Percentiles rank a stretch among this genome's conserved stretches.
These are phyloP conservation scores for Globisporangium mamillatum DNA, from an alignment of 352 stramenopile genomes.

Conservation along the genomic window DNA sequence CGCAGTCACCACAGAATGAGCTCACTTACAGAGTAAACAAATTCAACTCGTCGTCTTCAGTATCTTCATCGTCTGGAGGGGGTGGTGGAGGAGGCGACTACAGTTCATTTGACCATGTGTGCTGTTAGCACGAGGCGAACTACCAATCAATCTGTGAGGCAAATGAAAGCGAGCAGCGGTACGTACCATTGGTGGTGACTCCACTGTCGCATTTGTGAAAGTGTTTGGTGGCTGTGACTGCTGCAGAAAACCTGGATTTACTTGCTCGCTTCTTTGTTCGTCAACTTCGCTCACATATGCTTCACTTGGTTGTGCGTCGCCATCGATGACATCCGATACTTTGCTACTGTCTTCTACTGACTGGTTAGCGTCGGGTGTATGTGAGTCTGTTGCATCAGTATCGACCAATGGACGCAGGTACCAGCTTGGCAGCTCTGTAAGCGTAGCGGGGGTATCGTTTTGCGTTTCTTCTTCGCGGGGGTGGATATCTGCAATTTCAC, in stretches of 20 bases:
- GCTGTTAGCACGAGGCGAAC: background rate
- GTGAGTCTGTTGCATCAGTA: background rate
- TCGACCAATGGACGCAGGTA: constrained; percentile 12
- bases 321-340: background rate
- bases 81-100: constrained; percentile 51
- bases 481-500: background rate
- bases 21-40: constrained; percentile 26
- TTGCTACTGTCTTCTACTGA: background rate
- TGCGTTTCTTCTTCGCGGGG: background rate
- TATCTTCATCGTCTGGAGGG: constrained; percentile 37
- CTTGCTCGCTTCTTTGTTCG: background rate
- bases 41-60: constrained; percentile 26
- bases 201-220: background rate
- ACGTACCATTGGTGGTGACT: constrained; percentile 8
- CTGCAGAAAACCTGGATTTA: background rate
- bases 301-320: background rate
- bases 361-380: background rate
- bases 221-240: background rate
- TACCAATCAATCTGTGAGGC: background rate
- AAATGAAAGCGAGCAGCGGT: background rate
- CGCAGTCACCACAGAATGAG: background rate
- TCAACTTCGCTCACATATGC: background rate
- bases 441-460: background rate
- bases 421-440: constrained; percentile 8
- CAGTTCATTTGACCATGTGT: background rate